phyloP scores from a whole-genome alignment of 306 rosid species.

The Cicer pinnatifidum region DNA sequence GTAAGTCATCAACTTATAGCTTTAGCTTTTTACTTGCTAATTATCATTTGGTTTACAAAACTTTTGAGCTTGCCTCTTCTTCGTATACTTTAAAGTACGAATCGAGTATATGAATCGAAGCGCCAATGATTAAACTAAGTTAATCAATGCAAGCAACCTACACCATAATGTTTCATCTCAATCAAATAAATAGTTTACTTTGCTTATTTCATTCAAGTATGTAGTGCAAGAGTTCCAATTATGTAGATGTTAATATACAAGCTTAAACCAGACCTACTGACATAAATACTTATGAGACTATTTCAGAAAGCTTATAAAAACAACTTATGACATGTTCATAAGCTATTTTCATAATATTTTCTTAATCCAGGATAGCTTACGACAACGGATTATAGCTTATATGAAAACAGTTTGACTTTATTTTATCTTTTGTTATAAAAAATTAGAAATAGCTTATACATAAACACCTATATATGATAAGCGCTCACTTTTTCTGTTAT shows the following conservation, averaged over 20 bases:
- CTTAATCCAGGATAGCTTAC: too few relatives aligned
- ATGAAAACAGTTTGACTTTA: too few relatives aligned
- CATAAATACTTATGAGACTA: not conserved
- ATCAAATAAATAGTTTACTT: too few relatives aligned
- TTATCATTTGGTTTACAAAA: not conserved
- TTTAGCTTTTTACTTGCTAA: slow-evolving; percentile 23
- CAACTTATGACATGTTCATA: not conserved
- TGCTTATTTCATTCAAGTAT: too few relatives aligned
- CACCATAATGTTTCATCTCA: not conserved
- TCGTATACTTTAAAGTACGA: not conserved
- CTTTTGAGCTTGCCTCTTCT: slow-evolving; percentile 6
- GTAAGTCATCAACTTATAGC: slow-evolving; percentile 53
- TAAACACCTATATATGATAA: too few relatives aligned
- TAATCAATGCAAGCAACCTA: not conserved
- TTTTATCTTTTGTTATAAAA: too few relatives aligned
- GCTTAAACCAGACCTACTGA: not conserved
- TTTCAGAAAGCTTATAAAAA: too few relatives aligned
- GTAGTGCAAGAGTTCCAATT: not conserved
- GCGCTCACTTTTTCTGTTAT: not conserved
- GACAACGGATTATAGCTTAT: too few relatives aligned
- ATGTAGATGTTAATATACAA: not conserved
- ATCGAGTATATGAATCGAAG: not conserved
- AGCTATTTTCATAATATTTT: too few relatives aligned
- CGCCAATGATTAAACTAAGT: not conserved
- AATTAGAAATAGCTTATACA: too few relatives aligned